These are phyloP conservation scores for Saccharomyces eubayanus DNA, from an alignment of 805 yeast genomes.

Conservation along the genomic window DNA sequence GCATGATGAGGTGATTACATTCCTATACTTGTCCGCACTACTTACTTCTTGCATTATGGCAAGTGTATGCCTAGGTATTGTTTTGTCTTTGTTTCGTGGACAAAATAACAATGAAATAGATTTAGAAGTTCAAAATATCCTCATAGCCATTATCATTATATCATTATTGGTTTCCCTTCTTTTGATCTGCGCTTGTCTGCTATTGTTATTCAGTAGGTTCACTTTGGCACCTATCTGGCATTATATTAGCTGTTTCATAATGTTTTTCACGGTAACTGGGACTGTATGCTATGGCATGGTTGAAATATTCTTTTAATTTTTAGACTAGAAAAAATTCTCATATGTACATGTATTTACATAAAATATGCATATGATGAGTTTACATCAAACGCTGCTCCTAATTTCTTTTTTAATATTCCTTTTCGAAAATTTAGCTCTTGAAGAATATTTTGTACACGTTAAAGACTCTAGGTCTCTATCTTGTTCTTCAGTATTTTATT, in stretches of 20 bases:
- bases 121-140: slow-evolving; percentile 14
- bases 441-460: background rate
- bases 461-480: too few relatives aligned
- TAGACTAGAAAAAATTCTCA: background rate
- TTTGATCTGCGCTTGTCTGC: slow-evolving; percentile 16
- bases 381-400: too few relatives aligned
- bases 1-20: slow-evolving; percentile 28
- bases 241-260: slow-evolving; percentile 19
- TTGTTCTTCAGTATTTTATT: background rate
- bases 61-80: slow-evolving; percentile 22
- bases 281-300: slow-evolving; percentile 29
- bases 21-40: slow-evolving; percentile 22
- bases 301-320: slow-evolving; percentile 16
- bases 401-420: background rate
- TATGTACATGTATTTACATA: background rate
- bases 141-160: slow-evolving; percentile 14
- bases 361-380: background rate
- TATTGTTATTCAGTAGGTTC: slow-evolving; percentile 26
- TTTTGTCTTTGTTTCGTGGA: slow-evolving; percentile 20
- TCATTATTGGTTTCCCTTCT: slow-evolving; percentile 21
- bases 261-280: slow-evolving; percentile 21
- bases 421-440: background rate
- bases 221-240: slow-evolving; percentile 29
- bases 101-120: slow-evolving; percentile 12
- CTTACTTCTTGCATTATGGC: slow-evolving; percentile 22